Evolutionary conservation across 2,329 filamentous ascomycete genomes (phyloP).

Genomic region (Fulvia fulva): DNA sequence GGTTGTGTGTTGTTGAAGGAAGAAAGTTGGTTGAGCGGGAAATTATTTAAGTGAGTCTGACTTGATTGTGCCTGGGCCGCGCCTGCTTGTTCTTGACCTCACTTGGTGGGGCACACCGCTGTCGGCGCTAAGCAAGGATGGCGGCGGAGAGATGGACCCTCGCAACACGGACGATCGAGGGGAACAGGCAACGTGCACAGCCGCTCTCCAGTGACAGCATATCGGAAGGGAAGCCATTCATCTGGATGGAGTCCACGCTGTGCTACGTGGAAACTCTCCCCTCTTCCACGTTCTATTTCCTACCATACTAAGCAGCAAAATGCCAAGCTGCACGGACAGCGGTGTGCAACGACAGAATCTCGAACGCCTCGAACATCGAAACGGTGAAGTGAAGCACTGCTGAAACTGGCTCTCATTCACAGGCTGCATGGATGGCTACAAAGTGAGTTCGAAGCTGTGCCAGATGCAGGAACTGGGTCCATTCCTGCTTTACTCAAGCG

Average conservation of each 20-base stretch:
- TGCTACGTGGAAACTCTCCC: neutral
- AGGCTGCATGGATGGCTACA: neutral
- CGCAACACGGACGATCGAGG: slow-evolving; percentile 2
- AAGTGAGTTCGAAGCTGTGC: neutral
- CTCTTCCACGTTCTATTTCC: neutral
- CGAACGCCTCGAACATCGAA: neutral
- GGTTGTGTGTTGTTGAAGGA: slow-evolving; percentile 1
- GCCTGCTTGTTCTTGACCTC: neutral
- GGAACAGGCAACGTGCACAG: slow-evolving; percentile 2
- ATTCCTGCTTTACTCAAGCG: neutral
- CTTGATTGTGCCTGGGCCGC: neutral
- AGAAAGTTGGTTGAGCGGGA: neutral
- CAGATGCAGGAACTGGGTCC: neutral
- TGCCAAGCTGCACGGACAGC: neutral
- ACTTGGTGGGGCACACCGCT: neutral
- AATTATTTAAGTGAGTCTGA: neutral
- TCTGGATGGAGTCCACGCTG: neutral
- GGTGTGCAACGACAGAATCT: neutral
- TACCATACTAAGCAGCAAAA: neutral
- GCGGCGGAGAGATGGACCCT: neutral
- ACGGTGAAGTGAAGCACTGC: neutral
- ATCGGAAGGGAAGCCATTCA: slow-evolving; percentile 1
- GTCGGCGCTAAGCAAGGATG: neutral
- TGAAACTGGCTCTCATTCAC: neutral
- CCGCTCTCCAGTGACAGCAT: neutral